Base-by-base conservation (phyloP, 108 stramenopile species). In the Nitzschia sp. region DNA sequence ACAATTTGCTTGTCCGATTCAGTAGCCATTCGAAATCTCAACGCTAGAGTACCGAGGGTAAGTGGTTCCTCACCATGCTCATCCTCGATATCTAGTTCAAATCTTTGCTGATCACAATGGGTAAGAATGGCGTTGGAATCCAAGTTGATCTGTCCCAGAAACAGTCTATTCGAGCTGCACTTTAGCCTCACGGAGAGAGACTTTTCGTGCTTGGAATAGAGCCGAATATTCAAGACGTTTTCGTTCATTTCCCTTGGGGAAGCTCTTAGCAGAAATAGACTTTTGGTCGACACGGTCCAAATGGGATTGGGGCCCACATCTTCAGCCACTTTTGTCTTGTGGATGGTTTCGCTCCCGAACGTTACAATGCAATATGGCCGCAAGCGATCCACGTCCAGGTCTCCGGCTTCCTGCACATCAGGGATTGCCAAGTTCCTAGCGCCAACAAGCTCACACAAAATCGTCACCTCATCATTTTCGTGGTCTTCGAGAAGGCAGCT, bases 1-100 rank as follows among this genome's bases (percentile, higher is more conserved):
- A 87, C 64, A 34, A 87, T 85, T 0, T 54, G 51, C 4, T 71
- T 33, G 60, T 90, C 89, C 32, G 74, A 71, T n/a, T 70, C 51
- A 2, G 85, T 79, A 19, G 89, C 86, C 28, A 79, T 54, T 32
- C 86, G 80, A 46, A 87, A 78, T 58, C 89, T 35, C 5, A 90
- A 59, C 19, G 86, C 89, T 25, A 90, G 70, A n/a, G 59, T 73
- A 1, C 74, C 88, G 15, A 82, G 56, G 54, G 48, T 57, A 49
- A 56, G 66, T 47, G 19, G 42, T 30, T 45, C 28, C 46, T 70
- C 75, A 48, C 59, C 56, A 2, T 76, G 59, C 53, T 75, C 71
- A 63, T 82, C 78, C 27, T 74, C 56, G 53, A 86, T 38, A 19
- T 70, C 35, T 13, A 84, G 58, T 68, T 89, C 88, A 42, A 89